phyloP scores from a whole-genome alignment of 768 basidiomycete genomes.

The Boletus reticuloceps region DNA sequence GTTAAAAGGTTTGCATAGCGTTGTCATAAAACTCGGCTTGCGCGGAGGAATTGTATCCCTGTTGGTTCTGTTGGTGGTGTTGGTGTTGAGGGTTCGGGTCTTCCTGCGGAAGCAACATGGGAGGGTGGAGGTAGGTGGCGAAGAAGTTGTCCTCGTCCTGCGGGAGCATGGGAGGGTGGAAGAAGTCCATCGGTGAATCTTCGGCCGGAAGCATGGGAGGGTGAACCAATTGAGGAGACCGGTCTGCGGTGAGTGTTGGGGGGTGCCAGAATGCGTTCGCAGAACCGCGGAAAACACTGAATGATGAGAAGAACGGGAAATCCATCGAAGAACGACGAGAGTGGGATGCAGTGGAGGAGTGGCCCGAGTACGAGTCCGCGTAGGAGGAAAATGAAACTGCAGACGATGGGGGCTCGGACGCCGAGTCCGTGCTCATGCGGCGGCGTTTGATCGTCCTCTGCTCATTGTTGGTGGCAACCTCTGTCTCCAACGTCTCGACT shows the following conservation, averaged over 20 bases:
- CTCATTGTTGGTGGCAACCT: constrained; percentile 24
- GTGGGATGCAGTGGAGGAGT: constrained; percentile 53
- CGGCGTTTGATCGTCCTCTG: constrained; percentile 61
- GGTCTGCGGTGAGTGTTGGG: constrained; percentile 62
- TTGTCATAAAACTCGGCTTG: constrained; percentile 35
- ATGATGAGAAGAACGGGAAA: constrained; percentile 55
- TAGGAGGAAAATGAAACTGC: constrained; percentile 65
- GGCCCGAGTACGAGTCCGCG: constrained; percentile 57
- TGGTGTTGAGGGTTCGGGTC: constrained; percentile 26
- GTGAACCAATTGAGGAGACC: constrained; percentile 59
- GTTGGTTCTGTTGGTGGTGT: constrained; percentile 22
- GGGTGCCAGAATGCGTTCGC: constrained; percentile 74
- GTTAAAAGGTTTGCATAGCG: constrained; percentile 34
- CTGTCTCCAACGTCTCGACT: constrained; percentile 46
- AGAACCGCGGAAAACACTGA: constrained; percentile 53
- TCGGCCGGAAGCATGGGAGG: constrained; percentile 67
- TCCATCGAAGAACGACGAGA: constrained; percentile 67
- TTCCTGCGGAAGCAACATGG: constrained; percentile 48
- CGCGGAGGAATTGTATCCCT: constrained; percentile 12
- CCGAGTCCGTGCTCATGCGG: constrained; percentile 62
- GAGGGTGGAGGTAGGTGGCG: constrained; percentile 52
- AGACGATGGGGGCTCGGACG: constrained; percentile 53
- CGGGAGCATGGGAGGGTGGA: constrained; percentile 61
- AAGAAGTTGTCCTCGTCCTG: constrained; percentile 65
- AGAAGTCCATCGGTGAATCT: constrained; percentile 70